These are phyloP conservation scores for Saksenaea oblongispora DNA, from an alignment of 371 early-diverging fungal species.

Conservation along the genomic window DNA sequence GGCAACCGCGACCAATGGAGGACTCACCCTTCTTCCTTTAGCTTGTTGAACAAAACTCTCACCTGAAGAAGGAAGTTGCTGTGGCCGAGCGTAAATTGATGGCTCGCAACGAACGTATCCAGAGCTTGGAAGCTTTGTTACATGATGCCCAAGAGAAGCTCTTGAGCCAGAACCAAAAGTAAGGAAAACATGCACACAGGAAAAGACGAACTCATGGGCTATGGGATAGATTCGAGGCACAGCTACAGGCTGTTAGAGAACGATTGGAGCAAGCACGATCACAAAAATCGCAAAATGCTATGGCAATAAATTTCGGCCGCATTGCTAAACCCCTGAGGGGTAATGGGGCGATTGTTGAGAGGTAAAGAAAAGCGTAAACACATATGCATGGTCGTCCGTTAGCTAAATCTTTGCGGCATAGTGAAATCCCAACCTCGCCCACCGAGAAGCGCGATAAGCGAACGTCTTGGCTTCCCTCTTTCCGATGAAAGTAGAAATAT, in stretches of 20 bases:
- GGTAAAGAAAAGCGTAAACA: background rate
- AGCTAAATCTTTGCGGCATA: background rate
- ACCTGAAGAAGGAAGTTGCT: slow-evolving; percentile 89
- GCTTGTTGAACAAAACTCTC: slow-evolving; percentile 92
- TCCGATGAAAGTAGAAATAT: slow-evolving; percentile 10
- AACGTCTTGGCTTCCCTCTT: slow-evolving; percentile 39
- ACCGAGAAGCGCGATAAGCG: slow-evolving; percentile 33
- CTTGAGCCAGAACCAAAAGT: slow-evolving; percentile 82
- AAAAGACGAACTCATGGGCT: background rate
- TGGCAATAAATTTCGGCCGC: slow-evolving; percentile 79
- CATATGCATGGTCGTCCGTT: background rate
- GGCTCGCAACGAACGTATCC: slow-evolving; percentile 92
- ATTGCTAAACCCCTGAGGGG: slow-evolving; percentile 96
- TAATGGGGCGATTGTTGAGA: slow-evolving; percentile 54
- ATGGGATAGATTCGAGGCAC: slow-evolving; percentile 69
- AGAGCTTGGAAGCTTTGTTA: slow-evolving; percentile 82
- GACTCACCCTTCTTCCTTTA: slow-evolving; percentile 31
- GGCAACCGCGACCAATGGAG: too few species aligned
- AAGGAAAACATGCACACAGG: slow-evolving; percentile 31
- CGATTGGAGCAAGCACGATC: slow-evolving; percentile 76
- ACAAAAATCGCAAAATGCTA: slow-evolving; percentile 56
- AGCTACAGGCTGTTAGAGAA: slow-evolving; percentile 78
- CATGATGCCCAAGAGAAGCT: slow-evolving; percentile 77
- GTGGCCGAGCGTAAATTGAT: slow-evolving; percentile 88
- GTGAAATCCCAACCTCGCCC: slow-evolving; percentile 28